phyloP scores from a whole-genome alignment of 768 basidiomycete genomes.

The Tylopilus balloui region DNA sequence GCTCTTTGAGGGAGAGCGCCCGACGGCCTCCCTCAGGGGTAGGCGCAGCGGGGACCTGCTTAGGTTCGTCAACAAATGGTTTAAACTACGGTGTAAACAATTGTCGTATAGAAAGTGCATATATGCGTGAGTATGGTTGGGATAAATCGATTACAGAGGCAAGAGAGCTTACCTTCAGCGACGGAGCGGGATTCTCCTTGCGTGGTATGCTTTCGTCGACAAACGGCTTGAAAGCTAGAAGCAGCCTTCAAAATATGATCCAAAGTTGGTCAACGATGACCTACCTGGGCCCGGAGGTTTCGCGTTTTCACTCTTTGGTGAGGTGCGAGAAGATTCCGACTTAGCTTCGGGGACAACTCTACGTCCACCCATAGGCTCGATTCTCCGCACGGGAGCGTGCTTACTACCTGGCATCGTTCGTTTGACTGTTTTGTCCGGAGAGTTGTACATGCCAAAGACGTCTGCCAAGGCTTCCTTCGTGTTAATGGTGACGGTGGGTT shows the following conservation, averaged over 20 bases:
- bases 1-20: slow-evolving; percentile 52
- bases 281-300: slow-evolving; percentile 37
- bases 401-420: slow-evolving; percentile 58
- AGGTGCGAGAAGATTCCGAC: slow-evolving; percentile 35
- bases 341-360: slow-evolving; percentile 19
- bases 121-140: slow-evolving; percentile 8
- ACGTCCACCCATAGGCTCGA: slow-evolving; percentile 50
- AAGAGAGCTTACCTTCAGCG: slow-evolving; percentile 14
- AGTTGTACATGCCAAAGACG: slow-evolving; percentile 96
- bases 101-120: neutral
- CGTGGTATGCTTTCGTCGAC: slow-evolving; percentile 54
- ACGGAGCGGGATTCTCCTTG: slow-evolving; percentile 40
- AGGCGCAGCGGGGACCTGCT: slow-evolving; percentile 37
- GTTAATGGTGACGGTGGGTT: slow-evolving; percentile 92
- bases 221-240: slow-evolving; percentile 55
- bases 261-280: slow-evolving; percentile 14
- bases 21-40: slow-evolving; percentile 33
- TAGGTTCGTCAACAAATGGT: slow-evolving; percentile 57
- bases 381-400: slow-evolving; percentile 64
- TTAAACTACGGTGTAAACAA: slow-evolving; percentile 46
- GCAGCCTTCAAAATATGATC: slow-evolving; percentile 12
- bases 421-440: slow-evolving; percentile 70
- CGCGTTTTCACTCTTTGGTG: slow-evolving; percentile 21
- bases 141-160: neutral
- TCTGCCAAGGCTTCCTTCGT: slow-evolving; percentile 93